Percentiles rank a stretch among this genome's conserved stretches.
Conservation (phyloP, 2,329 filamentous ascomycete genomes). For the Hymenoscyphus fraxineus region DNA sequence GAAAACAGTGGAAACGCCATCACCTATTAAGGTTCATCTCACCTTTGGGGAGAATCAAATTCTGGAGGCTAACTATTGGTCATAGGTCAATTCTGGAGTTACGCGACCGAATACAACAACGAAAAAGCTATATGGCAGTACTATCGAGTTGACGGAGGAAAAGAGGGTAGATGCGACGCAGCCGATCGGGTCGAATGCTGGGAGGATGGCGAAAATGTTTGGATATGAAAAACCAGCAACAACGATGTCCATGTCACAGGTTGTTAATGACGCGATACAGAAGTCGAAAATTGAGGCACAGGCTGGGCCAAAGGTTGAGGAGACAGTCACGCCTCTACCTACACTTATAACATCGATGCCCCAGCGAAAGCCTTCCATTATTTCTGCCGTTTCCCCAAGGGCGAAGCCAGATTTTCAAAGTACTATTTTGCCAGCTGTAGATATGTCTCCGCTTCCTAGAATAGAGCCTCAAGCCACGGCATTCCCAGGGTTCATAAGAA, state of each 20-base stretch:
- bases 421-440: not conserved
- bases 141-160: not conserved
- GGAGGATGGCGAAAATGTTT: conserved; percentile 24
- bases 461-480: not conserved
- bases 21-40: not conserved
- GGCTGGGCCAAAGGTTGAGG: not conserved
- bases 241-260: not conserved
- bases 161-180: conserved; percentile 10
- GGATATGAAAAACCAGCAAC: conserved; percentile 16
- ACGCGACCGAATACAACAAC: not conserved
- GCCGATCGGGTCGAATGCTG: conserved; percentile 15
- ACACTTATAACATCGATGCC: conserved; percentile 1
- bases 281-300: conserved; percentile 3
- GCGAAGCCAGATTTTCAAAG: not conserved
- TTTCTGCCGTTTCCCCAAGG: not conserved
- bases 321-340: not conserved
- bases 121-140: conserved; percentile 16
- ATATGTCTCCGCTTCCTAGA: not conserved
- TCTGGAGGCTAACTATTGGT: not conserved
- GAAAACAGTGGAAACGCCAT: not conserved
- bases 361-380: not conserved
- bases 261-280: conserved; percentile 4
- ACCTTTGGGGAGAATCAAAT: not conserved
- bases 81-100: not conserved
- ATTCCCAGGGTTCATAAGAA: not conserved